These are phyloP conservation scores for Termitomyces sp. DNA, from an alignment of 768 basidiomycete genomes.

Conservation along the genomic window DNA sequence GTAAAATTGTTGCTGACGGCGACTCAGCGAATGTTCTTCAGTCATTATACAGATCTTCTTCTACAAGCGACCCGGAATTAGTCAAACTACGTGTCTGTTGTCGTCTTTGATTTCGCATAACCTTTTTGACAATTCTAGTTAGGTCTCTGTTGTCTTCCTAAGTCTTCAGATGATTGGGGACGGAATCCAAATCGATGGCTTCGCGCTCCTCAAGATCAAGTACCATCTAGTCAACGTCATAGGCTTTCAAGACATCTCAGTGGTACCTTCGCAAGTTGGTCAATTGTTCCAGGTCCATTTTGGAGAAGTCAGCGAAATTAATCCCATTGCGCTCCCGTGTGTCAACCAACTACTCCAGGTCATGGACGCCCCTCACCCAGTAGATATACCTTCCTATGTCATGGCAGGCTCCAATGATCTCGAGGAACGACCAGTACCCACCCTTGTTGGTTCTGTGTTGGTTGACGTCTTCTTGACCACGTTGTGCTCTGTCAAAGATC, in stretches of 20 bases:
- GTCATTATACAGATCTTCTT: constrained; percentile 41
- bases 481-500: constrained; percentile 38
- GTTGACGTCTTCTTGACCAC: constrained; percentile 54
- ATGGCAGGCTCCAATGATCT: constrained; percentile 29
- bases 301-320: constrained; percentile 36
- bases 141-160: constrained; percentile 55
- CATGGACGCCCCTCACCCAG: constrained; percentile 51
- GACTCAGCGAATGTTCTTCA: constrained; percentile 10
- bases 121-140: not conserved
- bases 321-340: constrained; percentile 44
- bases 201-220: constrained; percentile 58
- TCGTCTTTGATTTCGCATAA: not conserved
- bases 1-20: not conserved
- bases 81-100: constrained; percentile 36
- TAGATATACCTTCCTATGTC: constrained; percentile 41
- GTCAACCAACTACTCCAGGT: constrained; percentile 51
- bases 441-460: constrained; percentile 58
- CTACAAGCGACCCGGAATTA: constrained; percentile 41
- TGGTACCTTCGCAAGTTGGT: constrained; percentile 39
- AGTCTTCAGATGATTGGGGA: constrained; percentile 63
- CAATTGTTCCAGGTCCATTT: constrained; percentile 52
- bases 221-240: constrained; percentile 39
- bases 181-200: constrained; percentile 47
- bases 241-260: constrained; percentile 49
- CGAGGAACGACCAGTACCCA: constrained; percentile 35